Conservation (phyloP, 139 green algal genomes). For the Micromonas pusilla region DNA sequence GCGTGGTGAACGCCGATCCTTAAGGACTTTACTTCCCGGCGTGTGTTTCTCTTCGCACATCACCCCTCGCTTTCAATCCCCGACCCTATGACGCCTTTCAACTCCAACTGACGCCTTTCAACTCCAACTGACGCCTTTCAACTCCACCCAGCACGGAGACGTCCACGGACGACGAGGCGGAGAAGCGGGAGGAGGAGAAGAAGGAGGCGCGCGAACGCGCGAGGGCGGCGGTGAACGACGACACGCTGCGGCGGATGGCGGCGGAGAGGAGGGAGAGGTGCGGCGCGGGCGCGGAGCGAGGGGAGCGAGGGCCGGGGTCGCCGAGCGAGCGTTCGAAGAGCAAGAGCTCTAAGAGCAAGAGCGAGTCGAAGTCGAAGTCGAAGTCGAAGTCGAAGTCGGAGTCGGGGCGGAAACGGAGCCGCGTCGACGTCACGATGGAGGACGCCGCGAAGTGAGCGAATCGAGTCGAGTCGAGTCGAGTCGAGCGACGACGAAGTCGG, state of each 20-base stretch:
- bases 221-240: background rate
- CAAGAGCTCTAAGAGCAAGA: too few species aligned
- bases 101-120: too few species aligned
- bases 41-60: too few species aligned
- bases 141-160: background rate
- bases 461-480: background rate
- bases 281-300: background rate
- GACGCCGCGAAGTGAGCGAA: too few species aligned
- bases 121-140: too few species aligned
- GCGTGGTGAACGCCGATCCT: too few species aligned
- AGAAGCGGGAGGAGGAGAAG: constrained; percentile 2
- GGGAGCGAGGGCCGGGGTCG: too few species aligned
- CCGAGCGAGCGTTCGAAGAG: too few species aligned
- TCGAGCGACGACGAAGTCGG: background rate
- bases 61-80: too few species aligned
- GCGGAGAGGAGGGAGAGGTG: background rate
- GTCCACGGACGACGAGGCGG: background rate
- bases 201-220: background rate
- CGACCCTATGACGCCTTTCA: too few species aligned
- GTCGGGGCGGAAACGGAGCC: background rate
- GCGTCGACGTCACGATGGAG: too few species aligned
- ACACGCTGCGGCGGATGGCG: background rate
- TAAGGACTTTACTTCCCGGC: too few species aligned
- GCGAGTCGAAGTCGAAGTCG: background rate
- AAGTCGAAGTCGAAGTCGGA: background rate